Conservation (phyloP, 495 filamentous ascomycete genomes). For the Penicillium lividum region DNA sequence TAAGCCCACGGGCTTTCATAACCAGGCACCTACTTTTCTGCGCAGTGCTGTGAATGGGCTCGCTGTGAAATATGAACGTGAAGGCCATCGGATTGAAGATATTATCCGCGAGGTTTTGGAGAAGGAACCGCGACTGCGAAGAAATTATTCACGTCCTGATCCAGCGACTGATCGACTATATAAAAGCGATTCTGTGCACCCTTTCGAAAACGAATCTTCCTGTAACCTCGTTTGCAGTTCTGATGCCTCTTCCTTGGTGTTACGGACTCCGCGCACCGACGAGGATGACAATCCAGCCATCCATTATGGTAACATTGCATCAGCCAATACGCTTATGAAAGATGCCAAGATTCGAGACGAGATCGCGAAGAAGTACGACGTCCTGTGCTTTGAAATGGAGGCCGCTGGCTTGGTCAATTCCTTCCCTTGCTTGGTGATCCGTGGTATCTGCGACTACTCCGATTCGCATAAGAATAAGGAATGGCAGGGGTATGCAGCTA, state of each 20-base stretch:
- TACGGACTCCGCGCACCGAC: background rate
- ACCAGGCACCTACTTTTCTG: conserved; percentile 33
- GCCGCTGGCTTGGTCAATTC: background rate
- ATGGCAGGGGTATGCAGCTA: conserved; percentile 2
- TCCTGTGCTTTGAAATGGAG: conserved; percentile 4
- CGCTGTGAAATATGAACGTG: background rate
- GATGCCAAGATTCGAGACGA: background rate
- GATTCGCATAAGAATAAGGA: conserved; percentile 8
- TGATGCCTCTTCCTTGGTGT: background rate
- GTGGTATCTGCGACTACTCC: conserved; percentile 5
- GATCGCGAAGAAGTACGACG: background rate
- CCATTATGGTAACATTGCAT: conserved; percentile 1
- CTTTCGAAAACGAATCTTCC: background rate
- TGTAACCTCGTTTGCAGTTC: background rate
- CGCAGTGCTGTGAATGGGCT: conserved; percentile 21
- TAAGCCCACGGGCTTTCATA: conserved; percentile 29
- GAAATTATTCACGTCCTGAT: background rate
- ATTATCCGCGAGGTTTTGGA: background rate
- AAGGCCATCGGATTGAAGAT: background rate
- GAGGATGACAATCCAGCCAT: background rate
- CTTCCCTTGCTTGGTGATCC: background rate
- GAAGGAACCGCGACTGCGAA: background rate
- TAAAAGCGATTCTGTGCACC: background rate
- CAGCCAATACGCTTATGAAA: background rate
- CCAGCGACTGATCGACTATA: background rate